Percentiles rank a stretch among this genome's conserved stretches.
phyloP scores from a whole-genome alignment of 2,329 filamentous ascomycete species.

The Fusarium metavorans region DNA sequence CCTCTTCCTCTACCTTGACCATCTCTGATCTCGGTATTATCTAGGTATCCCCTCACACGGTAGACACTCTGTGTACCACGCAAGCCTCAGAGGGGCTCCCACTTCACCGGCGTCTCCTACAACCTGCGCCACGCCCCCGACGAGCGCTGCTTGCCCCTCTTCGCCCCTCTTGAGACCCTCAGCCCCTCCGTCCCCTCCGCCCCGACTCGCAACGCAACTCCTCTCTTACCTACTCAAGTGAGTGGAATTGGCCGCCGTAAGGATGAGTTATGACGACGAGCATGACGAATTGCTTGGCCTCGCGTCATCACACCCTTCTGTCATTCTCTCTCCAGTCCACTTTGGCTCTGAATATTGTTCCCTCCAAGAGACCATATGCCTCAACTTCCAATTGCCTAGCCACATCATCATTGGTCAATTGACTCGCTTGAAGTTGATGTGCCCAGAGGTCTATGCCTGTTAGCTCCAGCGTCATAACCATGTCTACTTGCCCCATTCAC shows the following conservation, averaged over 20 bases:
- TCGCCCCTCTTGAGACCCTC: constrained; percentile 15
- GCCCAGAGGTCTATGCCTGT: neutral
- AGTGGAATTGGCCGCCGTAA: constrained; percentile 7
- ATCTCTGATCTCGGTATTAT: neutral
- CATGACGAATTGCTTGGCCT: constrained; percentile 2
- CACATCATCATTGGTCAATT: neutral
- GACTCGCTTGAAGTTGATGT: neutral
- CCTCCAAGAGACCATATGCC: neutral
- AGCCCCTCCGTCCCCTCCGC: constrained; percentile 23
- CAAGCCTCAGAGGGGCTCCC: constrained; percentile 3
- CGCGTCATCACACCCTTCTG: neutral
- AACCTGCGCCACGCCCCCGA: constrained; percentile 26
- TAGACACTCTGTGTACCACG: neutral
- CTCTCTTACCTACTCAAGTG: constrained; percentile 17
- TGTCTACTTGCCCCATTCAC: constrained; percentile 3
- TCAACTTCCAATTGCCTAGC: neutral
- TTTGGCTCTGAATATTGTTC: neutral
- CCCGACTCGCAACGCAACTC: constrained; percentile 19
- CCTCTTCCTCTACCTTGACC: neutral
- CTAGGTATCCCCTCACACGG: neutral
- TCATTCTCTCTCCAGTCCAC: neutral
- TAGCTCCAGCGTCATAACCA: neutral
- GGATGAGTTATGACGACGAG: constrained; percentile 9
- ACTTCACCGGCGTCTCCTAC: constrained; percentile 4
- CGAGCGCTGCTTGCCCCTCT: constrained; percentile 20